Conservation (phyloP, 148 eudicot genomes). For the Fagopyrum tataricum region DNA sequence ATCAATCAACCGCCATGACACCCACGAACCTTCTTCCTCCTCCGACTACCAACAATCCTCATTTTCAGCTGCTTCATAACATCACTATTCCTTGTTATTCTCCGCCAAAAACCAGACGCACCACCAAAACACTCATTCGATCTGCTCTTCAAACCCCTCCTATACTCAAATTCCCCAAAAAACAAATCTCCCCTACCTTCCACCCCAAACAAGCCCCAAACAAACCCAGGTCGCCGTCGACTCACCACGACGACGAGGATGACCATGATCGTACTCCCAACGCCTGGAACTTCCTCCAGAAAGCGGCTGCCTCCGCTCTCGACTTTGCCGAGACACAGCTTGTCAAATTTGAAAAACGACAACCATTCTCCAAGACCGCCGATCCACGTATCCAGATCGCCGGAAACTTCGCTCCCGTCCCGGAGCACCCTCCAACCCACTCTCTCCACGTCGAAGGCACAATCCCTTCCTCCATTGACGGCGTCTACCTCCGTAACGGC, state of each 20-base stretch:
- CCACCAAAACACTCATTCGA: neutral
- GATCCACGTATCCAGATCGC: conserved; percentile 58
- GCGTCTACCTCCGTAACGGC: conserved; percentile 68
- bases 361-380: conserved; percentile 43
- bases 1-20: neutral
- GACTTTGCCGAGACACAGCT: conserved; percentile 35
- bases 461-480: conserved; percentile 45
- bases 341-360: conserved; percentile 21
- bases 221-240: neutral
- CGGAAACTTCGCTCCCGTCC: conserved; percentile 75
- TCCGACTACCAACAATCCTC: neutral
- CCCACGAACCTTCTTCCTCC: neutral
- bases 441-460: conserved; percentile 28
- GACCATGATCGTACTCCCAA: neutral
- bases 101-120: neutral
- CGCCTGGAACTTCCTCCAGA: conserved; percentile 40
- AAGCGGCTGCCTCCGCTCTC: conserved; percentile 29
- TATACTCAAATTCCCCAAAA: neutral
- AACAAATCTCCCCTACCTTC: neutral
- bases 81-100: too few relatives aligned
- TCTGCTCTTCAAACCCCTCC: conserved; percentile 2
- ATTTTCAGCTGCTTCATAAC: neutral
- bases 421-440: conserved; percentile 38
- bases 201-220: neutral
- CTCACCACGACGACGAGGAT: neutral